Conservation (phyloP, 345 rosid species). For the Euphorbia peplus region DNA sequence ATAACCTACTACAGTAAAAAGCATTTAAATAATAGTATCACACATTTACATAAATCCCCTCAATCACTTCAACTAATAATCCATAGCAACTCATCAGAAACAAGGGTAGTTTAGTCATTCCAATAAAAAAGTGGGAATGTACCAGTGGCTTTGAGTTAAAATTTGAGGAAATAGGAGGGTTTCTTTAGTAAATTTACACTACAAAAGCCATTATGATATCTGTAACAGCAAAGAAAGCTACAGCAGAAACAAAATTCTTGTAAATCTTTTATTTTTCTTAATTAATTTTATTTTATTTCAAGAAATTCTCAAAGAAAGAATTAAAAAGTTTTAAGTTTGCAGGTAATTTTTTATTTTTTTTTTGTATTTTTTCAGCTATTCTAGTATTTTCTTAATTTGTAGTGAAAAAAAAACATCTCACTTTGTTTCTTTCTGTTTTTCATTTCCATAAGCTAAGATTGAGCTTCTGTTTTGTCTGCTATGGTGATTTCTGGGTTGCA, state of each 20-base stretch:
- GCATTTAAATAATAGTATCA: neutral
- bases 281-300: neutral
- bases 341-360: too few species aligned
- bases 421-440: neutral
- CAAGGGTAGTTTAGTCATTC: neutral
- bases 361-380: conserved; percentile 7
- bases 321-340: conserved; percentile 3
- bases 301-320: neutral
- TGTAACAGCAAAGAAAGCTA: conserved; percentile 20
- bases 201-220: conserved; percentile 6
- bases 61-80: neutral
- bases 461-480: conserved; percentile 11
- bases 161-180: conserved; percentile 3
- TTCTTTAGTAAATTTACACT: neutral
- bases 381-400: conserved; percentile 4
- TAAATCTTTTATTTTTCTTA: neutral
- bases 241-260: conserved; percentile 10
- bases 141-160: neutral
- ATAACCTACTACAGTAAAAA: neutral
- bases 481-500: conserved; percentile 10
- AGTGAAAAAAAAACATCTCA: neutral
- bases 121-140: neutral
- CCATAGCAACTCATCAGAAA: neutral
- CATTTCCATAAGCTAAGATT: conserved; percentile 1
- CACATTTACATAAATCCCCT: conserved; percentile 12